Base-by-base conservation (phyloP, 2,329 filamentous ascomycete species). In the Cadophora sp. region DNA sequence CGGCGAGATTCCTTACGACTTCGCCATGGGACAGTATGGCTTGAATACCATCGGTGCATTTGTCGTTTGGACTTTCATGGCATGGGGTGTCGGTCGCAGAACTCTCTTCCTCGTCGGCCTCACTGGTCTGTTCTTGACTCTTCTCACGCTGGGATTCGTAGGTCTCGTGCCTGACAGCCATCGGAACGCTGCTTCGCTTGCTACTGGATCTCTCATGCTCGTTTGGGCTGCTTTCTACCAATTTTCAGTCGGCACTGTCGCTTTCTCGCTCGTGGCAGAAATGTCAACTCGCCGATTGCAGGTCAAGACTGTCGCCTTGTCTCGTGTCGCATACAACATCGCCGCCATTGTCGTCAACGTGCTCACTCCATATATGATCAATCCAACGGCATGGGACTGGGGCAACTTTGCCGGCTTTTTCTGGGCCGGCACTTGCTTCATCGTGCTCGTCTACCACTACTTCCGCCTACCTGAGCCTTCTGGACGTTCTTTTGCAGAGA, bases 281-380 rank as follows among this genome's bases (percentile, higher is more conserved):
- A 80, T 97, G 27, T 94, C 93, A 0, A 93, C 93, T 0, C 87
- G 92, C 18, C 87, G 94, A 1, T 84, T 97, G 43, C 91, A 94
- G 76, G 94, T 96, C 81, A 97, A 97, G 83, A 97, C 94, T 0
- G 91, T 97, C 27, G 94, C 96, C 0, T 85, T 97, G 2, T 93
- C 91, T 1, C 90, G 94, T 64, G 92, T 92, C 72, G 81, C 93
- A 47, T 70, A 68, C 69, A 87, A 86, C 83, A 94, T 96, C 75
- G 82, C 97, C 60, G 91, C 87, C 70, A 97, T 97, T 72, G 81
- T 97, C 73, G 92, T 89, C 76, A 89, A 88, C 61, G 90, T 97
- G 4, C 79, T 97, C 48, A 96, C 93, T 0, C 94, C 94, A 0
- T 97, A 96, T 80, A 97, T 97, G 94, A 85, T 97, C 50, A 97